Conservation (phyloP, 2,329 filamentous ascomycete species). For the Sphaerulina populicola region DNA sequence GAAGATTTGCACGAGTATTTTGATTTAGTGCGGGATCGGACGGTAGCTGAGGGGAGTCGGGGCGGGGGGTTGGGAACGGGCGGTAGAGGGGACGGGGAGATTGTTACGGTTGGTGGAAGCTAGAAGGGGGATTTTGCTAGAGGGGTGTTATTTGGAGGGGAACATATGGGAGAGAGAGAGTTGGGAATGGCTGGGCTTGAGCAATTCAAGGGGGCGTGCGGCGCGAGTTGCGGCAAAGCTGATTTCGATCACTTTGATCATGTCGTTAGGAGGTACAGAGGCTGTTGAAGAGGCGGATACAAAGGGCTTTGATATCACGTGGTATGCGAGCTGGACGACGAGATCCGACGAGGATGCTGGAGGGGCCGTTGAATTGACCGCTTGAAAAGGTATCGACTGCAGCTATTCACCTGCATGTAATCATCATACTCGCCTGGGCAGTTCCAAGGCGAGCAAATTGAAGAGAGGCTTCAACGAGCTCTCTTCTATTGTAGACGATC, state of each 20-base stretch:
- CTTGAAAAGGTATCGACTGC: not conserved
- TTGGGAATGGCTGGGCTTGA: constrained; percentile 11
- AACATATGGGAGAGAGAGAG: constrained; percentile 4
- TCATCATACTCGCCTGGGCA: too few species aligned
- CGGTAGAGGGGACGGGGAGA: constrained; percentile 2
- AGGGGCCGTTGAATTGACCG: constrained; percentile 3
- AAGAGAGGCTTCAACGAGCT: too few species aligned
- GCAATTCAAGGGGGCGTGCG: constrained; percentile 1
- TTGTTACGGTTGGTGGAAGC: constrained; percentile 9
- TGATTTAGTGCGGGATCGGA: constrained; percentile 6
- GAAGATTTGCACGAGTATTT: constrained; percentile 10
- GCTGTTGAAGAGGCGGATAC: constrained; percentile 7
- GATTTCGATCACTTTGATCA: constrained; percentile 4
- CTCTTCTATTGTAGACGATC: constrained; percentile 11
- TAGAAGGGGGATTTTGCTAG: constrained; percentile 2
- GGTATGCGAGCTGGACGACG: constrained; percentile 10
- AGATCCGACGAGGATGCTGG: constrained; percentile 4
- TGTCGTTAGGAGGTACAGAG: constrained; percentile 3
- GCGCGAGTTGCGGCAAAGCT: constrained; percentile 1
- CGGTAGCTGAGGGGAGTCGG: not conserved
- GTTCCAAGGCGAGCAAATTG: too few species aligned
- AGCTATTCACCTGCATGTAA: not conserved
- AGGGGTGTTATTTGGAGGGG: constrained; percentile 4
- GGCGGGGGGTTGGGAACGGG: constrained; percentile 2
- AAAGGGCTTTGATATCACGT: constrained; percentile 7